Percentiles rank a stretch among this genome's conserved stretches.
Evolutionary conservation across 108 stramenopile species (phyloP).

Genomic region (Fragilariopsis cylindrus): DNA sequence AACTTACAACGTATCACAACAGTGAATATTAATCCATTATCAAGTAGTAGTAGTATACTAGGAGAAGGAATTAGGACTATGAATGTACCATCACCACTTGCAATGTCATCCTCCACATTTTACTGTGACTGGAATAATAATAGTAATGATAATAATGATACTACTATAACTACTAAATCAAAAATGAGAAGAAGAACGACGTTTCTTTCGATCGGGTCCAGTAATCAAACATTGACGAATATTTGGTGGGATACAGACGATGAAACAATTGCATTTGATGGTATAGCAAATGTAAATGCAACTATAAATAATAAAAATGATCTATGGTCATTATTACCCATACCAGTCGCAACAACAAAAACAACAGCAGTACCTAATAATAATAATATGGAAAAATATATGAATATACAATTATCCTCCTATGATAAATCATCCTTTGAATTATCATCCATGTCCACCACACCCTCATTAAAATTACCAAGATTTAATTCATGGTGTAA

Average conservation of each 20-base stretch:
- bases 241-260: not conserved
- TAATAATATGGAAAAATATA: too few relatives aligned
- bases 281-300: not conserved
- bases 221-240: not conserved
- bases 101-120: conserved; percentile 1
- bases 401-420: too few relatives aligned
- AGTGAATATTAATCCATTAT: not conserved
- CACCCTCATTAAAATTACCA: too few relatives aligned
- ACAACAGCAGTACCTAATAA: too few relatives aligned
- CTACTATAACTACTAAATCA: too few relatives aligned
- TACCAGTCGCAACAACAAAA: too few relatives aligned
- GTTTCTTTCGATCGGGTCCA: not conserved
- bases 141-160: not conserved
- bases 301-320: not conserved
- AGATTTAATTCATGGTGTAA: too few relatives aligned
- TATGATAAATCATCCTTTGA: too few relatives aligned
- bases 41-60: too few relatives aligned
- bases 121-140: not conserved
- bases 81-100: not conserved
- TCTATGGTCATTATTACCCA: too few relatives aligned
- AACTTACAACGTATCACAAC: not conserved
- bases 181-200: not conserved
- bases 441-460: too few relatives aligned
- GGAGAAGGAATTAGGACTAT: not conserved
- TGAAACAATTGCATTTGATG: not conserved